phyloP scores from a whole-genome alignment of 441 rosid genomes.

The Arabidopsis hybrid region DNA sequence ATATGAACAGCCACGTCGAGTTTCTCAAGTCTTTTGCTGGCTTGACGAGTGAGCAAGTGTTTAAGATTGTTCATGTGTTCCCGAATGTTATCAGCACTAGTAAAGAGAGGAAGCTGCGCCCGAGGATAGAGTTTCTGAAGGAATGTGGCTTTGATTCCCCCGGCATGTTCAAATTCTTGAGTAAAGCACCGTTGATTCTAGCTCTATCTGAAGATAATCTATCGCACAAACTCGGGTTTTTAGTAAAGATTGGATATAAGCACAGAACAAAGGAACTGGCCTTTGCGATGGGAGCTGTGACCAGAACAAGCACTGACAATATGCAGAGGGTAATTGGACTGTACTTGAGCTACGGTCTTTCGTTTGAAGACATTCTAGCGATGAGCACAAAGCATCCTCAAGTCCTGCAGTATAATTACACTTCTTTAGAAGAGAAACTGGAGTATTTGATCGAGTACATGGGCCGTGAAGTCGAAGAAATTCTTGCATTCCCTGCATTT shows the following conservation, averaged over 20 bases:
- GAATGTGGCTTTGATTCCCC: conserved; percentile 67
- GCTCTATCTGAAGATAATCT: conserved; percentile 71
- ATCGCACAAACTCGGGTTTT: conserved; percentile 61
- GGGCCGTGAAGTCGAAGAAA: conserved; percentile 75
- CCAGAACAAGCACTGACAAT: conserved; percentile 79
- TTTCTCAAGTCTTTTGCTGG: conserved; percentile 74
- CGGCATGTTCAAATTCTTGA: conserved; percentile 73
- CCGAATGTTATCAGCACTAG: conserved; percentile 73
- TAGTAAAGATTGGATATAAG: conserved; percentile 73
- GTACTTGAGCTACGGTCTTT: conserved; percentile 68
- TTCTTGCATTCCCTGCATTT: conserved; percentile 79
- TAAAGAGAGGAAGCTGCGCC: conserved; percentile 73
- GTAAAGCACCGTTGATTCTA: conserved; percentile 72
- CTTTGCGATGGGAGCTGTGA: conserved; percentile 70
- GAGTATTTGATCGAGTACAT: conserved; percentile 74
- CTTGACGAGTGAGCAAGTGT: conserved; percentile 62
- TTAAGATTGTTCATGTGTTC: conserved; percentile 69
- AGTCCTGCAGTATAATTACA: conserved; percentile 64
- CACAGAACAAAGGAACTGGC: conserved; percentile 69
- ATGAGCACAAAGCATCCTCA: conserved; percentile 92
- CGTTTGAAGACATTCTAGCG: conserved; percentile 55
- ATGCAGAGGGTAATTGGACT: conserved; percentile 76
- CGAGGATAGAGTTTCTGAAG: conserved; percentile 73
- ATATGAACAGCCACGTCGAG: conserved; percentile 62
- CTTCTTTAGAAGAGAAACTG: conserved; percentile 67